Evolutionary conservation across 1,284 basidiomycete genomes (phyloP), one percentile per base, ranked within the genome.

Genomic region (Ustilago nuda): DNA sequence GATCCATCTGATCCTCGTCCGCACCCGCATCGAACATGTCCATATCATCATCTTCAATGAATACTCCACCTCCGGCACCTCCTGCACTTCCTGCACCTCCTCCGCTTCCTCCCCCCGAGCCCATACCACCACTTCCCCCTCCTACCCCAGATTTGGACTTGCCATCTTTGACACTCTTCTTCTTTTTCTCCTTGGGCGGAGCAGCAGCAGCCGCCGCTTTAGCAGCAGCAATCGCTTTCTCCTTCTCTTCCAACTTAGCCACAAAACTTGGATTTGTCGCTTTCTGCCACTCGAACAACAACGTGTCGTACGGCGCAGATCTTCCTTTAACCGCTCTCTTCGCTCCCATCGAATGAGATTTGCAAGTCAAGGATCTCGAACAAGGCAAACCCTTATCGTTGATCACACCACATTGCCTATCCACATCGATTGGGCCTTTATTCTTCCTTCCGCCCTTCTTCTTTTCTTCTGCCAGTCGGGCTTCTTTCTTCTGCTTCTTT

Each of bases 321-420:
- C 97, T 92, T 35, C 94, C 94, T 76, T 91, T 89, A 0, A 99
- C 95, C 8, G 93, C 90, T 23, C 97, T 92, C 86, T 99, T 99
- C 32, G 94, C 93, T 36, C 94, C 94, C 92, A 99, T 97, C 1
- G 94, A 93, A 85, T 99, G 96, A 4, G 96, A 95, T 87, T 99
- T 99, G 89, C 96, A 99, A 0, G 96, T 98, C 41, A 99, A 89
- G 13, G 94, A 95, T 46, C 96, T 93, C n/a, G 94, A 94, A 86
- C 96, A 99, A 0, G 94, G 94, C 11, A 94, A 88, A 52, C 90
- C 90, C 86, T 98, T 98, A 87, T 98, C 95, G 87, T 96, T 98
- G 86, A 98, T 95, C 52, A 99, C 96, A 62, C 97, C 96, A 81
- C 96, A 99, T 82, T 98, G 95, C 72, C 91, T 91, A 88, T 98